Percentiles rank a stretch among this genome's conserved stretches.
These are phyloP conservation scores for Desmodesmus armatus DNA, from an alignment of 139 green algal species.

Conservation along the genomic window DNA sequence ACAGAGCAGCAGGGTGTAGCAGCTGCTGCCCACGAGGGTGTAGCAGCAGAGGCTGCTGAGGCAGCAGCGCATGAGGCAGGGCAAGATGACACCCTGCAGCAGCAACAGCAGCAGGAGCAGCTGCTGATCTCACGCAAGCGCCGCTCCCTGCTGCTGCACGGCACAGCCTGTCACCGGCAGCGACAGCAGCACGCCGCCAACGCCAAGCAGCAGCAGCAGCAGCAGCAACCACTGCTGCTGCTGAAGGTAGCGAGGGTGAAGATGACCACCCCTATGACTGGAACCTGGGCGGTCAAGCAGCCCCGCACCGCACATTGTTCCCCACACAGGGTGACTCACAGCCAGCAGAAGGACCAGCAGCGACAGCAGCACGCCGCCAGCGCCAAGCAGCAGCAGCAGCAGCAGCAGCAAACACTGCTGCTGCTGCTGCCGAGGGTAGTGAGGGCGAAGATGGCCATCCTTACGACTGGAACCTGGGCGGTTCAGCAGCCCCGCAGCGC, in stretches of 20 bases:
- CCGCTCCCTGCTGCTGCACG: background rate
- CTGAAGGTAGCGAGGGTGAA: no score
- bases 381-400: background rate
- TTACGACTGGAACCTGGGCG: background rate
- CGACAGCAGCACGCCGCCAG: background rate
- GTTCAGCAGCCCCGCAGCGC: background rate
- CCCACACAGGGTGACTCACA: no score
- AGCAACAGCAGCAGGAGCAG: background rate
- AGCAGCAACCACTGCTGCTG: constrained; percentile 15
- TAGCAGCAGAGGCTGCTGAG: background rate
- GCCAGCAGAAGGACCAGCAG: no score
- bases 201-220: background rate
- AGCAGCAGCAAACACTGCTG: background rate
- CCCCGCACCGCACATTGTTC: no score
- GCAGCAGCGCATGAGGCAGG: no score
- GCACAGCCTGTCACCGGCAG: background rate
- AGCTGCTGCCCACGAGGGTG: background rate
- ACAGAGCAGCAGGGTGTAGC: background rate
- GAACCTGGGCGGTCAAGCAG: no score
- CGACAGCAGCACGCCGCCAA: background rate
- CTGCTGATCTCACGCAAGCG: background rate
- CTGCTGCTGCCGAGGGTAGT: background rate
- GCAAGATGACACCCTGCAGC: background rate
- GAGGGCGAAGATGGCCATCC: no score
- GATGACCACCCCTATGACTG: no score